phyloP scores from a whole-genome alignment of 345 rosid species.

The Citrus mangshanensis region DNA sequence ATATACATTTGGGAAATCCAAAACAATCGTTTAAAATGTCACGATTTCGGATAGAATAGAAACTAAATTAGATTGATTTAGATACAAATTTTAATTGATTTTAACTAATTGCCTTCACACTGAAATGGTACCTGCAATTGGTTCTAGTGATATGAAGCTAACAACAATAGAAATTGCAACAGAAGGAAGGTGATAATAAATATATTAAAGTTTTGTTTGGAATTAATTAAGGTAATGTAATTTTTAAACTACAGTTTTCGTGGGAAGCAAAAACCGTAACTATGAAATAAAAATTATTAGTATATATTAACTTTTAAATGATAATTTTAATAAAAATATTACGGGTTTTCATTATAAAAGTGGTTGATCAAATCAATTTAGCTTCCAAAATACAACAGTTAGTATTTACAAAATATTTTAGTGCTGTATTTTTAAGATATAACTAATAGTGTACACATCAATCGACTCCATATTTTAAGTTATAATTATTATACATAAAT shows the following conservation, averaged over 20 bases:
- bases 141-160: neutral
- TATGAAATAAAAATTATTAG: too few relatives aligned
- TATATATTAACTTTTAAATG: too few relatives aligned
- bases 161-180: neutral
- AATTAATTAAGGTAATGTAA: too few relatives aligned
- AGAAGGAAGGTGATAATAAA: neutral
- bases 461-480: rapidly evolving
- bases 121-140: neutral
- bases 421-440: too few relatives aligned
- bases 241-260: too few relatives aligned
- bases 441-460: rapidly evolving
- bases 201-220: too few relatives aligned
- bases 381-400: rapidly evolving
- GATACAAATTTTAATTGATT: neutral
- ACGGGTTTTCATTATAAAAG: too few relatives aligned
- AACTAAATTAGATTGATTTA: too few relatives aligned
- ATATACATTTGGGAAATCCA: too few relatives aligned
- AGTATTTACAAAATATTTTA: rapidly evolving
- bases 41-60: neutral
- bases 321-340: too few relatives aligned
- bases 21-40: neutral
- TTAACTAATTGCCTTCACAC: neutral
- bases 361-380: too few relatives aligned
- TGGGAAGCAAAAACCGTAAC: rapidly evolving
- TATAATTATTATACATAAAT: too few relatives aligned